Base-by-base conservation (phyloP, 2,329 filamentous ascomycete genomes). In the Microdochium nivale region DNA sequence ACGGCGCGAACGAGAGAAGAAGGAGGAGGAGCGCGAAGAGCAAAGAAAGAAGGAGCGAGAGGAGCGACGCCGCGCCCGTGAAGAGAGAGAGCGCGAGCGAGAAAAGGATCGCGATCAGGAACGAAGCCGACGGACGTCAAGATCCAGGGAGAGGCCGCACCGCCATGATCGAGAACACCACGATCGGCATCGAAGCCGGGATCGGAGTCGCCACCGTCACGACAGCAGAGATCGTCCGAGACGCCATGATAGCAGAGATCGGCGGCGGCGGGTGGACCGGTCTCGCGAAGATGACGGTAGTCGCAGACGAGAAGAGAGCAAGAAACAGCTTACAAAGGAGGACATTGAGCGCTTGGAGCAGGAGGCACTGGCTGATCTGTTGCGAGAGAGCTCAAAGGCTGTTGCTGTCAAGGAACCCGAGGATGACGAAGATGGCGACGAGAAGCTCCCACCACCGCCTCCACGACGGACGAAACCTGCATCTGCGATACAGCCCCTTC, bases 401-500 rank as follows among this genome's bases (percentile, higher is more conserved):
- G 63, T 70, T 3, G 66, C 70, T 2, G 40, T 44, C 13, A 75
- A 76, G 53, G 72, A 76, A 51, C 75, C 73, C 8, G 80, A 82
- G 58, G 60, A 80, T 47, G 80, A 83, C 56, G 68, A 82, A 37
- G 80, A 83, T 53, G 40, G 14, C 10, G 40, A 44, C 40, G 70
- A 76, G 49, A 73, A 76, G 14, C 66, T 83, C 25, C 75, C 73
- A 2, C 80, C 80, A 2, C 80, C 80, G 1, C 40, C 40, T 11
- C 80, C 78, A 2, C 72, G 63, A 71, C 76, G 68, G 56, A 61
- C 60, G 48, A 75, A 62, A 68, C 79, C 79, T 1, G 75, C 75
- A 3, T 83, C 80, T 21, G 80, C 80, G 27, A 83, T 83, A 52
- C 74, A 80, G 51, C 80, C 80, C 2, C 77, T 82, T 49, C 65